Evolutionary conservation across 2,329 filamentous ascomycete genomes (phyloP).

Genomic region (Stagonosporopsis chrysanthemi): DNA sequence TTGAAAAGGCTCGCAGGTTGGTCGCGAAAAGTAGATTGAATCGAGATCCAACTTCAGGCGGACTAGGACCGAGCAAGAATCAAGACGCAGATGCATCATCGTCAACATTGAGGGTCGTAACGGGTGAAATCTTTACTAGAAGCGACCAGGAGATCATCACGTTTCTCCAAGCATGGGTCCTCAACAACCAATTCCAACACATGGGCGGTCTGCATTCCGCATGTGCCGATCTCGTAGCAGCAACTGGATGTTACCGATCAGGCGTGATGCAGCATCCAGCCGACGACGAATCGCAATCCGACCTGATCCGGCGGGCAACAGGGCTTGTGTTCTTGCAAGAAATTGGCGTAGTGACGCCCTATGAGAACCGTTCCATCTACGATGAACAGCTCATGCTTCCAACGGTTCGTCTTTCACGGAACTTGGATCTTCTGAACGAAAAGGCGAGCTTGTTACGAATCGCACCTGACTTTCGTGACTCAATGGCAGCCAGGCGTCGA

Average conservation of each 20-base stretch:
- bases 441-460: constrained; percentile 37
- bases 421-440: constrained; percentile 52
- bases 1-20: constrained; percentile 51
- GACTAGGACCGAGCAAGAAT: constrained; percentile 50
- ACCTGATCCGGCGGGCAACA: constrained; percentile 42
- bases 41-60: constrained; percentile 44
- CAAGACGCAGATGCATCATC: constrained; percentile 30
- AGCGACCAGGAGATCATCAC: constrained; percentile 65
- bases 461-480: constrained; percentile 56
- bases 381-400: constrained; percentile 63
- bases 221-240: constrained; percentile 70
- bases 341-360: constrained; percentile 73
- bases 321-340: constrained; percentile 77
- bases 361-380: constrained; percentile 73
- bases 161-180: constrained; percentile 71
- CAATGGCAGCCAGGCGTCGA: constrained; percentile 64
- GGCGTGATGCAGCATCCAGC: constrained; percentile 33
- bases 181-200: constrained; percentile 37
- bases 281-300: constrained; percentile 43
- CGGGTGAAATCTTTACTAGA: constrained; percentile 55
- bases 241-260: constrained; percentile 66
- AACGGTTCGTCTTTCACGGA: constrained; percentile 53
- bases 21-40: constrained; percentile 50
- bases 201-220: constrained; percentile 65
- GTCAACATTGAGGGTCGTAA: constrained; percentile 25